Evolutionary conservation across 148 eudicot species (phyloP), one percentile per base, ranked within the genome.

Genomic region (Bassia scoparia): DNA sequence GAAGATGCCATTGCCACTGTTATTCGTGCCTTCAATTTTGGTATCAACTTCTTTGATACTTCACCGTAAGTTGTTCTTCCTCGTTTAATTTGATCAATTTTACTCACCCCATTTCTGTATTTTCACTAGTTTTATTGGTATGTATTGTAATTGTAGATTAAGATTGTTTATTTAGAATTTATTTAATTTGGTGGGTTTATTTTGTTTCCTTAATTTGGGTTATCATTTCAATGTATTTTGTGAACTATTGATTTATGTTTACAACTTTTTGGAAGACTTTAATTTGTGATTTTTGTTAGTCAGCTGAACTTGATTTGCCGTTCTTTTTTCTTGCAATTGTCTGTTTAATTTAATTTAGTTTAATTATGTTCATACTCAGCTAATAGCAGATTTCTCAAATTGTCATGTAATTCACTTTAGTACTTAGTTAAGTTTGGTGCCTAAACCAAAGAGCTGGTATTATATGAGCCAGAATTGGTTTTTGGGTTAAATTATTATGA

Each of bases 11-110:
- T 85, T 64, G 83, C 89, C 80, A 62, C 96, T 78, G 96, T 95
- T 74, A 70, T 80, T 49, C 63, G 70, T 23, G 99, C 99, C 20
- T 82, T 95, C 59, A 77, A 77, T 38, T 86, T 73, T 60, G 99
- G 99, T 67, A 87, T 95, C 83, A 95, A 95, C 70, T 92, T 92
- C 84, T 95, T 95, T 77, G 99, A 95, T 74, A 95, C 97, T 46
- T 95, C 97, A 16, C 99, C 99, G 98, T 95, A 83, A 55, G 79
- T 74, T 26, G 1, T 43, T 31, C 2, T 8, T 10, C 18, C 21
- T 30, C 68, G n/a, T 73, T 0, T 3, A 41, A 14, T 71, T 44
- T n/a, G 18, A 6, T 6, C 12, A 26, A 18, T 72, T 72, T 33
- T 59, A 5, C 8, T 41, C 46, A 41, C 46, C 46, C 11, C 7